phyloP scores from a whole-genome alignment of 495 filamentous ascomycete species.

The Penicillium alfredii region DNA sequence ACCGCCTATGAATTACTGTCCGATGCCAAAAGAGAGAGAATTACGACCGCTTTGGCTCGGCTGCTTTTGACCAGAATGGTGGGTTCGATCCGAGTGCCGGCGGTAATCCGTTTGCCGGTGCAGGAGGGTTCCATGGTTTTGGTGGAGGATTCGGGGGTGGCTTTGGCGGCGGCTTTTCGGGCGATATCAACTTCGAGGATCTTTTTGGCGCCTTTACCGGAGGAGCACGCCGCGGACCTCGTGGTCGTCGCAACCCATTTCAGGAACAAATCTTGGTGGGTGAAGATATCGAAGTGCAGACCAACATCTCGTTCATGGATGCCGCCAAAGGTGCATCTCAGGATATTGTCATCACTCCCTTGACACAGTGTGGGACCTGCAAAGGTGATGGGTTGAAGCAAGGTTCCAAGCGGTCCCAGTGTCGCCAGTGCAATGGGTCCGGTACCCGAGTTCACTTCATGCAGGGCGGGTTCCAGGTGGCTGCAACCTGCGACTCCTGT shows the following conservation, averaged over 20 bases:
- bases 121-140: conserved; percentile 47
- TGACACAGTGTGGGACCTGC: conserved; percentile 75
- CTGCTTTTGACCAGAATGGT: conserved; percentile 74
- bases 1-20: conserved; percentile 87
- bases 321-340: conserved; percentile 82
- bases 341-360: conserved; percentile 70
- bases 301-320: conserved; percentile 90
- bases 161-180: conserved; percentile 58
- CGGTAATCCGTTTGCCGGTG: conserved; percentile 57
- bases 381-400: conserved; percentile 76
- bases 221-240: conserved; percentile 51
- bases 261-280: conserved; percentile 74
- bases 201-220: conserved; percentile 83
- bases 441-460: conserved; percentile 83
- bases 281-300: conserved; percentile 90
- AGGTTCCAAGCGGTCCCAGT: conserved; percentile 64
- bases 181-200: conserved; percentile 91
- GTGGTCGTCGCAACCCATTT: conserved; percentile 56
- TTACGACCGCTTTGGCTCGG: conserved; percentile 83
- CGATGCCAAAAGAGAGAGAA: conserved; percentile 84
- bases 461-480: conserved; percentile 92
- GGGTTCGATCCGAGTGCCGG: conserved; percentile 67
- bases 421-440: conserved; percentile 76
- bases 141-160: conserved; percentile 50
- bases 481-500: conserved; percentile 77